phyloP scores from a whole-genome alignment of 306 rosid species.

The Vigna trinervia region DNA sequence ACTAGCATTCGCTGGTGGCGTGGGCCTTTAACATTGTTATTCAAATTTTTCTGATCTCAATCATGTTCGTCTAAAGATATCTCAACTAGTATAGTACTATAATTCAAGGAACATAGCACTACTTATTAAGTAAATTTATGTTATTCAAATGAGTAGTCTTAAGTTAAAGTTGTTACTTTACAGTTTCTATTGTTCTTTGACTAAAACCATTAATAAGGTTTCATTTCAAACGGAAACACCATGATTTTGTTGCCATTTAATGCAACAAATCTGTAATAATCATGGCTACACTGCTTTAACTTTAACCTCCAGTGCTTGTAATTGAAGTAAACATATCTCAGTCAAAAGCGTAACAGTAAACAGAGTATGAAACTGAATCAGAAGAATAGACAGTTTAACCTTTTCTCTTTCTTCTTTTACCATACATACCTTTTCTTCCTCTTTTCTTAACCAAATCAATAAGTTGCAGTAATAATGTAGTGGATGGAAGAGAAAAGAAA shows the following conservation, averaged over 20 bases:
- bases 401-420: too few relatives aligned
- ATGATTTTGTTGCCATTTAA: conserved; percentile 7
- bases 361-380: neutral
- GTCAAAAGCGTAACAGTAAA: conserved; percentile 30
- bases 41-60: conserved; percentile 20
- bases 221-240: neutral
- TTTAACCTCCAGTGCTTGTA: conserved; percentile 23
- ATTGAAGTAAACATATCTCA: conserved; percentile 21
- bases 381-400: neutral
- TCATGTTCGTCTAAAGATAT: conserved; percentile 27
- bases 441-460: neutral
- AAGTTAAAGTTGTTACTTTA: neutral
- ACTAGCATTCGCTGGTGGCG: conserved; percentile 23
- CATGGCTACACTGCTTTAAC: conserved; percentile 16
- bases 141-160: too few relatives aligned
- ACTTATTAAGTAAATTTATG: neutral
- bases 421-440: neutral
- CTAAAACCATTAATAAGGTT: neutral
- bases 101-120: neutral
- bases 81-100: neutral
- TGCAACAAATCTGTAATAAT: neutral
- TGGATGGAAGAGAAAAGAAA: too few relatives aligned
- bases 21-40: conserved; percentile 24
- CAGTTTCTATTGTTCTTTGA: neutral
- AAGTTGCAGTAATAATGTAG: too few relatives aligned